Evolutionary conservation across 2,329 filamentous ascomycete species (phyloP), one percentile per base, ranked within the genome.

Genomic region (Xylaria sp.): DNA sequence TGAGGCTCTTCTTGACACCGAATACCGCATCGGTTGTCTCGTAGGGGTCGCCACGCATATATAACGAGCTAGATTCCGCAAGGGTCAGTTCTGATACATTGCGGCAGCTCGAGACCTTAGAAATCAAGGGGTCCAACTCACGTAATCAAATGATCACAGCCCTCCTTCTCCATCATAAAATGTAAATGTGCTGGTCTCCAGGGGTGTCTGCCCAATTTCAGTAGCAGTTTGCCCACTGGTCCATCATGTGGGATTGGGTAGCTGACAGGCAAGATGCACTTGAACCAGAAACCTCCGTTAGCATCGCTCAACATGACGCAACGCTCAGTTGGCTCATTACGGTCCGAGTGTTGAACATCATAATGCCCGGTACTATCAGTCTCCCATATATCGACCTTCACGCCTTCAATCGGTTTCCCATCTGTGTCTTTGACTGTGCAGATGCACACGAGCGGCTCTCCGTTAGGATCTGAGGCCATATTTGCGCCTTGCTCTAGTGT

Each of bases 191-290:
- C 88, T 1, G 93, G 93, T 62, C 93, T 83, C 83, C 89, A 94
- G 65, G 89, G 89, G 81, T 96, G 93, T n/a, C 93, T 83, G n/a
- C 86, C 85, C 75, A 96, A 78, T 75, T 82, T 79, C 77, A 83
- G 82, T 74, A 96, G 81, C 73, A 96, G 78, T 80, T 89, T 88
- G 0, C 93, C 94, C 0, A 97, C 93, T 0, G 94, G 94, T 9
- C 92, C 93, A 80, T 97, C 93, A 75, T 93, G 86, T 1, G 93
- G 93, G 75, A 97, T 96, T 0, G 92, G 91, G 80, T 97, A 97
- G 62, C 91, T 90, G 67, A 97, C 93, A 0, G 94, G 94, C 68
- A 91, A 90, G 77, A 97, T 93, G 0, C 91, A 93, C 76, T 90
- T 90, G 83, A 97, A 97, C 90, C 91, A 97, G 78, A 97, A 96